These are phyloP conservation scores for Penicillium aurantiogriseum DNA, from an alignment of 2,329 filamentous ascomycete genomes.

Conservation along the genomic window DNA sequence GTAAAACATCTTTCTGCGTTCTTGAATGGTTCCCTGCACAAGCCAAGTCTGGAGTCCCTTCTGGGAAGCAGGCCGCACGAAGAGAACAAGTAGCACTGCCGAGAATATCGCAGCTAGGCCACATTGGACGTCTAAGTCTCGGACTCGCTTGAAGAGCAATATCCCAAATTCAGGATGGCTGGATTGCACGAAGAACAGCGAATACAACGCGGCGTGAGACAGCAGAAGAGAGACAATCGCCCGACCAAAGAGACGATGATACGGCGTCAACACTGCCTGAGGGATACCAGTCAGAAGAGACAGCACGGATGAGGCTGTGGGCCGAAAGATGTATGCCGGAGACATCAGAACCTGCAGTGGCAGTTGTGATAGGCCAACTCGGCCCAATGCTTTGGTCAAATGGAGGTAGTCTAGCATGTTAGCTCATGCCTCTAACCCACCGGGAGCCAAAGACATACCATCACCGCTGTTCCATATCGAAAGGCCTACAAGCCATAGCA, in stretches of 20 bases:
- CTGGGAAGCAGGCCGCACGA: slow-evolving; percentile 39
- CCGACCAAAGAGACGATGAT: slow-evolving; percentile 59
- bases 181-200: slow-evolving; percentile 56
- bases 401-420: slow-evolving; percentile 58
- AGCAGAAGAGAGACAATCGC: slow-evolving; percentile 53
- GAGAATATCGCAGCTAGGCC: slow-evolving; percentile 53
- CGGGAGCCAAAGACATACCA: slow-evolving; percentile 42
- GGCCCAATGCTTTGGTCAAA: slow-evolving; percentile 61
- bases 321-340: slow-evolving; percentile 44
- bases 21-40: slow-evolving; percentile 20
- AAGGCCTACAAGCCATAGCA: slow-evolving; percentile 53
- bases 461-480: slow-evolving; percentile 53
- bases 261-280: slow-evolving; percentile 56
- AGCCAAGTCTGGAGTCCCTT: slow-evolving; percentile 14
- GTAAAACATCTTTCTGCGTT: slow-evolving; percentile 53
- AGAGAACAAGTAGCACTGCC: slow-evolving; percentile 48
- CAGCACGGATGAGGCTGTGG: slow-evolving; percentile 48
- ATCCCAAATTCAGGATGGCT: slow-evolving; percentile 36
- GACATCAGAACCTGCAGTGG: slow-evolving; percentile 60
- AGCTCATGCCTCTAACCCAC: background rate
- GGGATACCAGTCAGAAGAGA: slow-evolving; percentile 53
- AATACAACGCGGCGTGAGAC: slow-evolving; percentile 55
- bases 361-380: slow-evolving; percentile 58
- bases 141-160: slow-evolving; percentile 54
- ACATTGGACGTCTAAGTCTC: slow-evolving; percentile 57